phyloP scores from a whole-genome alignment of 108 stramenopile genomes.

The Pseudonitzschia multiseries region DNA sequence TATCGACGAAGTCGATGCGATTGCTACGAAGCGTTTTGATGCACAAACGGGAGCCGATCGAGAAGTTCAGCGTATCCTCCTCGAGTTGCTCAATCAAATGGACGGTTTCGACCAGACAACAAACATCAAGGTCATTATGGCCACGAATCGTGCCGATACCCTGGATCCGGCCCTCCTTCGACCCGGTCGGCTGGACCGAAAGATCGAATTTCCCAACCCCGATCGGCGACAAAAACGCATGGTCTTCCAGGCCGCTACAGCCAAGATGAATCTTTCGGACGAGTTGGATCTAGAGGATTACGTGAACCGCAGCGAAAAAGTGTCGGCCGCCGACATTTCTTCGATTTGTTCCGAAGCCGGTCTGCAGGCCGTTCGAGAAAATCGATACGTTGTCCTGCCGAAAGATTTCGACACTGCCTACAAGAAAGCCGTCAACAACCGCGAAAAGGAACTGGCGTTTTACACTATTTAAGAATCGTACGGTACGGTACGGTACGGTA shows the following conservation, averaged over 20 bases:
- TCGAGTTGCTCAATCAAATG: conserved; percentile 99
- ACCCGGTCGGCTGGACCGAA: conserved; percentile 98
- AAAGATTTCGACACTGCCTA: conserved; percentile 99
- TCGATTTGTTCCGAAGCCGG: conserved; percentile 98
- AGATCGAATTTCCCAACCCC: conserved; percentile 99
- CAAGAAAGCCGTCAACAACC: conserved; percentile 97
- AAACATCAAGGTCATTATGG: conserved; percentile 99
- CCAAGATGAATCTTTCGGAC: conserved; percentile 97
- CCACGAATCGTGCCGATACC: conserved; percentile 99
- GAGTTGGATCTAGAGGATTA: conserved; percentile 98
- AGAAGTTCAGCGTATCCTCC: conserved; percentile 98
- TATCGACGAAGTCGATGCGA: conserved; percentile 99
- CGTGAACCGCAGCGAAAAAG: conserved; percentile 97
- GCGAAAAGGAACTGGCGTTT: conserved; percentile 95
- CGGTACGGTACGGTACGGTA: too few relatives aligned
- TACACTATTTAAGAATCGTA: conserved; percentile 85
- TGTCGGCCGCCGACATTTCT: conserved; percentile 93
- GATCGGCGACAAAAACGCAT: conserved; percentile 99
- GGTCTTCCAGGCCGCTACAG: conserved; percentile 98
- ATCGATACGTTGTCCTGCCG: conserved; percentile 97
- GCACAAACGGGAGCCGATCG: conserved; percentile 98
- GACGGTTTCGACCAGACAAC: conserved; percentile 99
- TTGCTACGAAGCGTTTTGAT: conserved; percentile 99
- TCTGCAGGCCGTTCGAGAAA: conserved; percentile 96
- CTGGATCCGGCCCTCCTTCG: conserved; percentile 98